Evolutionary conservation across 2,329 filamentous ascomycete genomes (phyloP), one percentile per base, ranked within the genome.

Genomic region (Trichophyton schoenleinii): DNA sequence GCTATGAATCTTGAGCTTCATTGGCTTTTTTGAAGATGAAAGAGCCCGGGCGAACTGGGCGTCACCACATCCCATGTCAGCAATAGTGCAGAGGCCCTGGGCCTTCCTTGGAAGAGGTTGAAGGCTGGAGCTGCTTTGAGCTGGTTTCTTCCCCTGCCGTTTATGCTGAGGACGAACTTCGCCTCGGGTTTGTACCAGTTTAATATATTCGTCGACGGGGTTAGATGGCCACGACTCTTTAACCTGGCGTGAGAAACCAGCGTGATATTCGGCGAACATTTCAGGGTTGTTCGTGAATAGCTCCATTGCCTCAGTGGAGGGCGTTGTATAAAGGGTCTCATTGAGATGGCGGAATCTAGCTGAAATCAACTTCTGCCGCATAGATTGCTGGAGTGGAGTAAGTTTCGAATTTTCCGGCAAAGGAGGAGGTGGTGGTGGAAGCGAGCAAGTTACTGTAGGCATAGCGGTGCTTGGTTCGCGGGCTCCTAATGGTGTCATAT

Each of bases 291-390:
- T 80, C 59, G 83, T 79, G 78, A 99, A 97, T 25, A 97, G 84
- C 58, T 81, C 77, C 67, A 94, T 84, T n/a, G 94, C 88, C 66
- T 94, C 85, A 41, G 80, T 79, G 0, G 94, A 99, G 0, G 91
- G 89, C 6, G 87, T 89, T 3, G 92, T 97, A 78, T 99, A 99
- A 13, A 99, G 85, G 0, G 90, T 92, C 78, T 99, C 88, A 74
- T 99, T 99, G 64, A 99, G 85, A 75, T 97, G 91, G 65, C 94
- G 90, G 82, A 99, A 99, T 62, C 94, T 91, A 1, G 94, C 91
- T 8, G 91, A 95, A 64, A 95, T 82, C 65, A 99, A 85, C 79
- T 99, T 99, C 71, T 91, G 87, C 64, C 89, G 87, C 94, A 99
- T 99, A 2, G 89, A 86, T 61, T 87, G 85, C 79, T 99, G 94